A percentile compares a stretch with the other conserved stretches of the same genome.
Conservation (phyloP, 2,329 filamentous ascomycete genomes). For the Talaromyces sp. region DNA sequence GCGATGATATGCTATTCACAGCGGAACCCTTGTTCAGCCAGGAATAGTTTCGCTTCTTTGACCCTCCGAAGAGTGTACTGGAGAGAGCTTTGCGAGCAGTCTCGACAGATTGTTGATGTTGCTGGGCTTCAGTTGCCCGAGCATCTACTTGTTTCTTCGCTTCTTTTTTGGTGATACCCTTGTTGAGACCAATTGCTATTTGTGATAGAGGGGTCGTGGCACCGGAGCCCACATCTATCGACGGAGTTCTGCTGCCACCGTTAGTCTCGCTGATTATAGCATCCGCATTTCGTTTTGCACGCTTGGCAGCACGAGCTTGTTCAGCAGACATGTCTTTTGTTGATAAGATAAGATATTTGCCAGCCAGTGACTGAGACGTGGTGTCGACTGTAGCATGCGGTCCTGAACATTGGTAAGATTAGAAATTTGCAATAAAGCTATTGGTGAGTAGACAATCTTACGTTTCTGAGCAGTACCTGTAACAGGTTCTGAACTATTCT, state of each 20-base stretch:
- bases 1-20: slow-evolving; percentile 36
- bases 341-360: slow-evolving; percentile 59
- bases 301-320: slow-evolving; percentile 66
- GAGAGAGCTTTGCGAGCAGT: slow-evolving; percentile 69
- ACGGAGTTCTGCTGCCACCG: slow-evolving; percentile 50
- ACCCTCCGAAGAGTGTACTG: slow-evolving; percentile 48
- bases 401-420: slow-evolving; percentile 26
- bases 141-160: slow-evolving; percentile 69
- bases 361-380: slow-evolving; percentile 44
- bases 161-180: slow-evolving; percentile 83
- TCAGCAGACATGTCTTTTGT: slow-evolving; percentile 68
- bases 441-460: slow-evolving; percentile 25
- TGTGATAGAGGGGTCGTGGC: slow-evolving; percentile 44
- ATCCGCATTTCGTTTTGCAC: slow-evolving; percentile 58
- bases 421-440: slow-evolving; percentile 15
- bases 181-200: slow-evolving; percentile 53
- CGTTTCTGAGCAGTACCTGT: slow-evolving; percentile 38
- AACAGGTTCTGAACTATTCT: slow-evolving; percentile 27
- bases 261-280: slow-evolving; percentile 51
- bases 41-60: slow-evolving; percentile 43
- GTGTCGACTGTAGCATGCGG: slow-evolving; percentile 38
- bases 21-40: slow-evolving; percentile 43
- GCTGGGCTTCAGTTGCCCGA: slow-evolving; percentile 71
- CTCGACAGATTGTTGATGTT: slow-evolving; percentile 76
- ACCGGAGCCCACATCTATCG: slow-evolving; percentile 60